Conservation (phyloP, 345 rosid genomes). For the Brassica incana region DNA sequence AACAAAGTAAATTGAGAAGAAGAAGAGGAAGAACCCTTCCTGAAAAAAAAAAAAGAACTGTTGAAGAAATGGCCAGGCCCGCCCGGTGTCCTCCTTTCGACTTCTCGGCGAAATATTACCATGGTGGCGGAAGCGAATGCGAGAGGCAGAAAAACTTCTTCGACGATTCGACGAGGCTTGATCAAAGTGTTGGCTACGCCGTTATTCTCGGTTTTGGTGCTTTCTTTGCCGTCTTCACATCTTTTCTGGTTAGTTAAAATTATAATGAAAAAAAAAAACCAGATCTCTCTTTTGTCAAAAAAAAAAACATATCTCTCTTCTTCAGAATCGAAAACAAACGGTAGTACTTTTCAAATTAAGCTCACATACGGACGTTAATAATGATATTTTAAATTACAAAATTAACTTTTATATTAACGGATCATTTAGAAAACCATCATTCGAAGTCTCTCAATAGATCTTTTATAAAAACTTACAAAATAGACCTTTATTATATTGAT, state of each 20-base stretch:
- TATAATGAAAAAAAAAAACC: neutral
- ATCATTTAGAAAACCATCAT: neutral
- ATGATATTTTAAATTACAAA: neutral
- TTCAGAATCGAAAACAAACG: neutral
- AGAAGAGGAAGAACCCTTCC: neutral
- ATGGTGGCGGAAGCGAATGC: conserved; percentile 48
- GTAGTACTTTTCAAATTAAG: neutral
- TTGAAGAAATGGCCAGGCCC: conserved; percentile 21
- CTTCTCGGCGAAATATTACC: conserved; percentile 69
- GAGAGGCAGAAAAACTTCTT: conserved; percentile 73
- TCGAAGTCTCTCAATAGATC: neutral
- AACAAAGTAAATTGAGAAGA: neutral
- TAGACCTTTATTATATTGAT: too few relatives aligned
- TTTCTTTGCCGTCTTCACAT: conserved; percentile 86
- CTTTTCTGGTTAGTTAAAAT: conserved; percentile 63
- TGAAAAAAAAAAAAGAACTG: neutral
- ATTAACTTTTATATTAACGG: neutral
- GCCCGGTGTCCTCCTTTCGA: conserved; percentile 67
- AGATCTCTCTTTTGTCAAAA: neutral
- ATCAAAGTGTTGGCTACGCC: conserved; percentile 81
- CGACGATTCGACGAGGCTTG: conserved; percentile 59
- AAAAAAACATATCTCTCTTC: neutral
- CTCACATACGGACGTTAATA: neutral
- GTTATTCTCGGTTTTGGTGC: conserved; percentile 90
- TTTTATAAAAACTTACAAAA: too few relatives aligned